Evolutionary conservation across 1,139 yeast species (phyloP).

Genomic region (Taphrina betulina): DNA sequence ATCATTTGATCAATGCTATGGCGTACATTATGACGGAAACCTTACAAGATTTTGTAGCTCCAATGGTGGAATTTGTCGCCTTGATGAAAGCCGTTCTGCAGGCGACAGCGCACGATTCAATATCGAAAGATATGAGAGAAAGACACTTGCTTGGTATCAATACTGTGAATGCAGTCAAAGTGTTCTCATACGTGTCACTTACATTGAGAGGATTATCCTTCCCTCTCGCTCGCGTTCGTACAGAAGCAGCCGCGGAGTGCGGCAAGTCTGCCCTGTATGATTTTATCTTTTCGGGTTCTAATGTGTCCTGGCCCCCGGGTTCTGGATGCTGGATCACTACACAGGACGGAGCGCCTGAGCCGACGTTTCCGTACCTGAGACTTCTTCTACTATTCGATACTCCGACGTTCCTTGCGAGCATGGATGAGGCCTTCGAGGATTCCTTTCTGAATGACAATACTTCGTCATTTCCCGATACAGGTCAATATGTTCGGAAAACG

Average conservation of each 20-base stretch:
- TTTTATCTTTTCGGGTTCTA: constrained; percentile 56
- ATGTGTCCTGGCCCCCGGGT: constrained; percentile 51
- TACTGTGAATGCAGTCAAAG: constrained; percentile 44
- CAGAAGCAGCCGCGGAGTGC: constrained; percentile 39
- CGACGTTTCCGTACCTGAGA: constrained; percentile 61
- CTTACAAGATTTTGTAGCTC: constrained; percentile 65
- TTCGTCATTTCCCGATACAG: constrained; percentile 37
- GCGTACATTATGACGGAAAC: constrained; percentile 68
- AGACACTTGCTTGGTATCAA: constrained; percentile 25
- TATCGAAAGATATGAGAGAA: background rate
- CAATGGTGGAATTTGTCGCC: constrained; percentile 58
- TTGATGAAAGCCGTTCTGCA: constrained; percentile 32
- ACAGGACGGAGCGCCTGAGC: constrained; percentile 43
- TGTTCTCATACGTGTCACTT: constrained; percentile 64
- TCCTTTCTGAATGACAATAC: constrained; percentile 52
- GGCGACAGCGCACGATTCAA: constrained; percentile 17
- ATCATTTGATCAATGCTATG: constrained; percentile 59
- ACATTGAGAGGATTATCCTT: constrained; percentile 74
- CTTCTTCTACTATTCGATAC: constrained; percentile 54
- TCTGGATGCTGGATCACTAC: constrained; percentile 42
- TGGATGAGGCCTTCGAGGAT: constrained; percentile 80
- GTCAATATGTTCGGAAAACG: constrained; percentile 41
- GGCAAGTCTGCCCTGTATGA: constrained; percentile 56
- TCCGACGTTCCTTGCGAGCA: constrained; percentile 58
- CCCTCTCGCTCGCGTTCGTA: constrained; percentile 62